Conservation (phyloP, 176 grass and related monocot species). For the Secale cereale region DNA sequence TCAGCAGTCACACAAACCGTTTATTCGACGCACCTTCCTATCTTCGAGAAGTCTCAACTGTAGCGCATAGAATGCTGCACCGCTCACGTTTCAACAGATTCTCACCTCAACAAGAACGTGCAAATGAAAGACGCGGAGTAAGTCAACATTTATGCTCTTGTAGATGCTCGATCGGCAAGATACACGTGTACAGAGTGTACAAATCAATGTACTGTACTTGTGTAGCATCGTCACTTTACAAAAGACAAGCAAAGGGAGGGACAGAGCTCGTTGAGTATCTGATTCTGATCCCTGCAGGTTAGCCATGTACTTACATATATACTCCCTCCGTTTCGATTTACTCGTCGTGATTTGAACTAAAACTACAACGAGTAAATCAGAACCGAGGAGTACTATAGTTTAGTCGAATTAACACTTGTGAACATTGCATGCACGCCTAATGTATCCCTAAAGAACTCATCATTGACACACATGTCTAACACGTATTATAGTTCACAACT, state of each 20-base stretch:
- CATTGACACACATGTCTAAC: neutral
- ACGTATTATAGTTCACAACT: neutral
- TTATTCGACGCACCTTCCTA: too few relatives aligned
- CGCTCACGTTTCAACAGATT: neutral
- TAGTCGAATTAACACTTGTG: constrained; percentile 11
- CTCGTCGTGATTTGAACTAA: too few relatives aligned
- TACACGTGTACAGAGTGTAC: constrained; percentile 1
- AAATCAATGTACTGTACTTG: neutral
- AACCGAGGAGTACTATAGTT: too few relatives aligned
- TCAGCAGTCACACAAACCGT: too few relatives aligned
- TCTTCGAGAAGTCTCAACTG: too few relatives aligned
- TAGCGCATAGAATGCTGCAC: neutral
- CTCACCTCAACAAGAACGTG: neutral
- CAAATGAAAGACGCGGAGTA: neutral
- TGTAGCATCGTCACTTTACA: constrained; percentile 21
- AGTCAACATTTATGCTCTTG: neutral
- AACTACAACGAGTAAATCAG: too few relatives aligned
- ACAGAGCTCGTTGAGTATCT: neutral
- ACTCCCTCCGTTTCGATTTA: too few relatives aligned
- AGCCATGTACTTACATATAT: neutral
- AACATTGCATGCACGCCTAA: too few relatives aligned
- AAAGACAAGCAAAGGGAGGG: neutral
- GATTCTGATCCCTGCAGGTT: constrained; percentile 26
- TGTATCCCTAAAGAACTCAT: neutral
- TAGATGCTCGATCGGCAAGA: neutral